Base-by-base conservation (phyloP, 371 early-diverging fungal genomes). In the Lichtheimia hyalospora region DNA sequence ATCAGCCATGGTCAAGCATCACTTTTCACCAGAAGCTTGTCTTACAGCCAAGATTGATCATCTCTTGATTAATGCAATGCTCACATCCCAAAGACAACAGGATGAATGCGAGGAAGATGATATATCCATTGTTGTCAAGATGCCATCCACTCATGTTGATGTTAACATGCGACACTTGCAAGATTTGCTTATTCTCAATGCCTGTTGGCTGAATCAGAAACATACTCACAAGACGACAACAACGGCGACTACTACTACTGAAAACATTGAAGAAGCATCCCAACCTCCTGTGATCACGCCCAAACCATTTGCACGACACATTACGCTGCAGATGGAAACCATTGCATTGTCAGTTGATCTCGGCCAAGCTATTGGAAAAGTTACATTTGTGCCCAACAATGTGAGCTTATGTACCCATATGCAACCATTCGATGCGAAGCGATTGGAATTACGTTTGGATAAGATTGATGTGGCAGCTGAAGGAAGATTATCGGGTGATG, bases 11-110 rank as follows among this genome's bases (percentile, higher is more conserved):
- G 79, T 92, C 21, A 88, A 88, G 14, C 92, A 94, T 60, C 78
- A 84, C 15, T 94, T 91, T 62, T 94, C 94, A 7, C 92, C 92
- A 12, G 92, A 92, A 61, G 86, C 92, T 49, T 92, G 92, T 55
- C 66, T 92, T 46, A 73, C 73, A 34, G 81, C 83, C 7, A 83
- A 79, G 46, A 73, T 92, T 14, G 83, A 89, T 18, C 77, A 81
- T 8, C 68, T 86, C 52, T 58, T 77, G 40, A 83, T 87, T 53
- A 88, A 85, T 57, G 83, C 77, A 0, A 82, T 82, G 61, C 71
- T 87, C 12, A 82, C 76, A 25, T 82, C 83, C 0, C 76, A 74
- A 50, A 40, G 64, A 59, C 27, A 53, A 5, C 2, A 24, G 14
- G 43, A 67, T 15, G 53, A 52, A 44, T 43, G 43, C 23, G 60